phyloP scores from a whole-genome alignment of 495 filamentous ascomycete genomes.

The Aspergillus haitiensis region DNA sequence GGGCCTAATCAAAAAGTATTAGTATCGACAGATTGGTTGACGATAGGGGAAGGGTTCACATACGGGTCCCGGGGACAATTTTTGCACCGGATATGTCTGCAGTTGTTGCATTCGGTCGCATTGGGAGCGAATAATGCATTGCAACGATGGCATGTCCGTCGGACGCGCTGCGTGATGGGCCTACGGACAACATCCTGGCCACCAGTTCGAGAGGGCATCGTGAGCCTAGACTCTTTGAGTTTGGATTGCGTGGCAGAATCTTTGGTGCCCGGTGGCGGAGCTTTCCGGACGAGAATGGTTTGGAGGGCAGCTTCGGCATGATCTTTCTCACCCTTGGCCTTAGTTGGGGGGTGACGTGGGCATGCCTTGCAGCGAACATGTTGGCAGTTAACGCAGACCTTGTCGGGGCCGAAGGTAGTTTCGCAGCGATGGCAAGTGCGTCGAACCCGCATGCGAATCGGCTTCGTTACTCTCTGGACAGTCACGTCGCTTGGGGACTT shows the following conservation, averaged over 20 bases:
- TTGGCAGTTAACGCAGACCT: constrained; percentile 68
- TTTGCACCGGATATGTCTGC: constrained; percentile 76
- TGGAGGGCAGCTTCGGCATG: constrained; percentile 46
- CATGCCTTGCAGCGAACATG: constrained; percentile 79
- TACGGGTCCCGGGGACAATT: constrained; percentile 82
- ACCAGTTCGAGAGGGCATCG: constrained; percentile 61
- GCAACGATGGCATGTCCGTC: constrained; percentile 78
- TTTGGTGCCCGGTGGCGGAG: constrained; percentile 8
- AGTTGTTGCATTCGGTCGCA: constrained; percentile 65
- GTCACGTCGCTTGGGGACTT: constrained; percentile 55
- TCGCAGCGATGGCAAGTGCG: constrained; percentile 78
- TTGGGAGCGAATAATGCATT: constrained; percentile 57
- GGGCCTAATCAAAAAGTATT: constrained; percentile 41
- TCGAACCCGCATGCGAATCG: constrained; percentile 88
- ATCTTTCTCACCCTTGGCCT: constrained; percentile 41
- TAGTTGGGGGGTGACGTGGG: constrained; percentile 63
- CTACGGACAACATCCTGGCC: constrained; percentile 71
- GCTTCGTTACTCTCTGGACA: constrained; percentile 76
- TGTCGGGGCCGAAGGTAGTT: constrained; percentile 68
- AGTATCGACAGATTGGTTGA: background rate
- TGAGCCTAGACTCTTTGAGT: constrained; percentile 44
- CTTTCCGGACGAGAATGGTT: constrained; percentile 25
- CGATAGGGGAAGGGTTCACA: constrained; percentile 33
- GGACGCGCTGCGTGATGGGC: constrained; percentile 64
- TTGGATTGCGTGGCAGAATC: constrained; percentile 20